Conservation (phyloP, 176 grass and related monocot species). For the Cenchrus americanus region DNA sequence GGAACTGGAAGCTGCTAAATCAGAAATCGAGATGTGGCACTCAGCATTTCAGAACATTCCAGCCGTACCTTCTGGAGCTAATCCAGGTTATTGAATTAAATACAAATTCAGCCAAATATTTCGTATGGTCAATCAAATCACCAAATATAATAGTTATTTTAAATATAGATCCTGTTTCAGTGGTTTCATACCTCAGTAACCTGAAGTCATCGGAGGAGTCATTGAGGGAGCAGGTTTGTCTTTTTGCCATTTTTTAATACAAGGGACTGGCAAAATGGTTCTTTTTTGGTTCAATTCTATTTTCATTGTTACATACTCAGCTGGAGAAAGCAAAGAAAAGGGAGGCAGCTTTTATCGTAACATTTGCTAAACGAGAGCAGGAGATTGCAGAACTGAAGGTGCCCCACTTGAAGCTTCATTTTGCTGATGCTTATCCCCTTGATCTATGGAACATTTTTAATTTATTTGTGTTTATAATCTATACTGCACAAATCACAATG, state of each 20-base stretch:
- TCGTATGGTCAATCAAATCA: slow-evolving; percentile 17
- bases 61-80: slow-evolving; percentile 62
- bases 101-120: slow-evolving; percentile 6
- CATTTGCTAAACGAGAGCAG: slow-evolving; percentile 96
- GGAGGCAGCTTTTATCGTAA: slow-evolving; percentile 96
- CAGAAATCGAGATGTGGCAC: slow-evolving; percentile 96
- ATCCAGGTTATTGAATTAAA: slow-evolving; percentile 62
- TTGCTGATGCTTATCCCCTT: not conserved
- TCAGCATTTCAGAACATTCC: slow-evolving; percentile 83
- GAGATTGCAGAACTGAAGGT: slow-evolving; percentile 98
- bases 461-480: slow-evolving; percentile 1
- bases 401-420: not conserved
- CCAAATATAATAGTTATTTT: slow-evolving; percentile 27
- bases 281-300: slow-evolving; percentile 7
- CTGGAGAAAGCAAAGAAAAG: slow-evolving; percentile 99
- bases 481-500: not conserved
- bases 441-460: not conserved
- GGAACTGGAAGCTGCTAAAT: slow-evolving; percentile 78
- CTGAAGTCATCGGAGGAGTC: slow-evolving; percentile 97
- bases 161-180: slow-evolving; percentile 75
- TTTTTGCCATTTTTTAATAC: slow-evolving; percentile 15
- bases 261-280: slow-evolving; percentile 9
- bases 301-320: slow-evolving; percentile 55
- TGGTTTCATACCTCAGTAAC: slow-evolving; percentile 81
- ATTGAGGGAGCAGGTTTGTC: slow-evolving; percentile 81